Percentiles rank a stretch among this genome's conserved stretches.
These are phyloP conservation scores for Penicillium rolfsii DNA, from an alignment of 2,329 filamentous ascomycete species.

Conservation along the genomic window DNA sequence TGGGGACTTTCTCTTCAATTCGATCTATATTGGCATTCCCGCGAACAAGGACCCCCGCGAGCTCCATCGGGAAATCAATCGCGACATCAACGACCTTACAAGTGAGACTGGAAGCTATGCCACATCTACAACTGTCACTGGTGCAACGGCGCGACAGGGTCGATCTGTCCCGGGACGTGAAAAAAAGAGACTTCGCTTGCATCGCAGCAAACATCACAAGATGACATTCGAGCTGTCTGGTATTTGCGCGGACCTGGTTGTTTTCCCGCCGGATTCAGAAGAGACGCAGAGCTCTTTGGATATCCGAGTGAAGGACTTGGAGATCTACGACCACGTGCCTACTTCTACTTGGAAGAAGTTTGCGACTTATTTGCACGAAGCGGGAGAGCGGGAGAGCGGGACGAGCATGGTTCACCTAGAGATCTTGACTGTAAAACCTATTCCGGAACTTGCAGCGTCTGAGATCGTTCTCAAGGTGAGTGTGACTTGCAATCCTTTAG, in stretches of 20 bases:
- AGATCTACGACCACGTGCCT: constrained; percentile 91
- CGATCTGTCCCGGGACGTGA: constrained; percentile 44
- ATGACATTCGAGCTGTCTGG: constrained; percentile 92
- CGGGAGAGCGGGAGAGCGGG: constrained; percentile 81
- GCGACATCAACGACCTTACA: constrained; percentile 78
- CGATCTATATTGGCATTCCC: constrained; percentile 94
- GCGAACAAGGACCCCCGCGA: constrained; percentile 83
- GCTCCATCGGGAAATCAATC: constrained; percentile 81
- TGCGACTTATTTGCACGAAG: constrained; percentile 86
- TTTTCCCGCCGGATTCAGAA: constrained; percentile 73
- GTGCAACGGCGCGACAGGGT: constrained; percentile 42
- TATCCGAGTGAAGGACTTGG: constrained; percentile 77
- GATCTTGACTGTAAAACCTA: constrained; percentile 82
- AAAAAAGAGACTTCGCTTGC: constrained; percentile 71
- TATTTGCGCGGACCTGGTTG: constrained; percentile 77
- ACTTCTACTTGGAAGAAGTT: constrained; percentile 99
- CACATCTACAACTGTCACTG: constrained; percentile 64
- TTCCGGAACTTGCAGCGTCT: constrained; percentile 80
- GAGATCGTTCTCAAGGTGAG: constrained; percentile 79
- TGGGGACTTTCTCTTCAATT: constrained; percentile 96
- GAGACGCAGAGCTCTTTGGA: constrained; percentile 89
- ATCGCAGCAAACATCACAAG: constrained; percentile 88
- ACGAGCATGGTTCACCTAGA: constrained; percentile 90
- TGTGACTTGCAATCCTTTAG: constrained; percentile 4
- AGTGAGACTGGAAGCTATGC: constrained; percentile 91